phyloP scores from a whole-genome alignment of 2,329 filamentous ascomycete genomes.

The Helotiales sp. region DNA sequence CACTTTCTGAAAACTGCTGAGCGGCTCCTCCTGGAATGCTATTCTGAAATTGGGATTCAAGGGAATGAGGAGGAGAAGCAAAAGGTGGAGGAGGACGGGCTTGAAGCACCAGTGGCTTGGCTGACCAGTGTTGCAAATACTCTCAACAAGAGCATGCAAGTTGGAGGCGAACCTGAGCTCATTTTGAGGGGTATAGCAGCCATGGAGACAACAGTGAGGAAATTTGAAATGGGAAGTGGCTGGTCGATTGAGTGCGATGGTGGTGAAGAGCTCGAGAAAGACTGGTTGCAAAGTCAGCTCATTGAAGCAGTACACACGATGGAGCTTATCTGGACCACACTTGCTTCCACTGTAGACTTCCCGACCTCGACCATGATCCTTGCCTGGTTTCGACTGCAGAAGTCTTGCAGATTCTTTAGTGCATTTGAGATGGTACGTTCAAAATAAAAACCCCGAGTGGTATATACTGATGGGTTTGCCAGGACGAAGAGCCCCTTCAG shows the following conservation, averaged over 20 bases:
- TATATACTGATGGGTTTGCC: slow-evolving; percentile 10
- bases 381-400: slow-evolving; percentile 75
- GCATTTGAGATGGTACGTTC: slow-evolving; percentile 52
- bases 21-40: slow-evolving; percentile 37
- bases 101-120: not conserved
- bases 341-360: slow-evolving; percentile 60
- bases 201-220: slow-evolving; percentile 49
- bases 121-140: not conserved
- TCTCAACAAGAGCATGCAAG: not conserved
- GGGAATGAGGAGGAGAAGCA: slow-evolving; percentile 2
- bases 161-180: slow-evolving; percentile 6
- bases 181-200: slow-evolving; percentile 45
- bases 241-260: slow-evolving; percentile 47
- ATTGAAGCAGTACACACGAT: slow-evolving; percentile 73
- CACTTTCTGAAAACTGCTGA: slow-evolving; percentile 67
- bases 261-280: slow-evolving; percentile 53
- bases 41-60: slow-evolving; percentile 23
- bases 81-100: slow-evolving; percentile 1
- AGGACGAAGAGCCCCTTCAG: slow-evolving; percentile 29
- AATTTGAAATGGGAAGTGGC: slow-evolving; percentile 41
- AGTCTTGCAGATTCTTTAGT: slow-evolving; percentile 68
- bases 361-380: slow-evolving; percentile 58
- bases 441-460: not conserved
- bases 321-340: slow-evolving; percentile 69
- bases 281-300: slow-evolving; percentile 63